Conservation (phyloP, 2,329 filamentous ascomycete species). For the Teratosphaeria nubilosa region DNA sequence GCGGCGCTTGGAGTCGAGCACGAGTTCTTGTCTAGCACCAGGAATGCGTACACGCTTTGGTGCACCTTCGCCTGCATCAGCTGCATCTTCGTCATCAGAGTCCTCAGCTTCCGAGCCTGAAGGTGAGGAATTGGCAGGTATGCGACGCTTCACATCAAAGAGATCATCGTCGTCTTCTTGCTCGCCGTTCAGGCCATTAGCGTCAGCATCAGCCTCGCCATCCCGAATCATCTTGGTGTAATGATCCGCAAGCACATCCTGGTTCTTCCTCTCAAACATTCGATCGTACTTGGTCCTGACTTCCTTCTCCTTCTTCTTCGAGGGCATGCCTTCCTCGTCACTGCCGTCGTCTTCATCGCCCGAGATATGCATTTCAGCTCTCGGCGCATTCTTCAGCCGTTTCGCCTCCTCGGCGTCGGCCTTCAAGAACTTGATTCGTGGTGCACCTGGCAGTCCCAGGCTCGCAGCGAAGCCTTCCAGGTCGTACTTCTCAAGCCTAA, state of each 20-base stretch:
- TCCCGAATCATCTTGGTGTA: conserved; percentile 75
- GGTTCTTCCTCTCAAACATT: conserved; percentile 96
- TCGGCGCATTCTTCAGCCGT: conserved; percentile 73
- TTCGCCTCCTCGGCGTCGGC: conserved; percentile 82
- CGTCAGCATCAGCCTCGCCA: conserved; percentile 36
- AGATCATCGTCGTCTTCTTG: conserved; percentile 53
- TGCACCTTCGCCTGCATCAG: conserved; percentile 36
- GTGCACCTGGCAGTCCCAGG: conserved; percentile 79
- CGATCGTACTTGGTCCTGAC: conserved; percentile 92
- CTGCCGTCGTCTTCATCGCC: conserved; percentile 47
- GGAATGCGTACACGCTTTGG: conserved; percentile 50
- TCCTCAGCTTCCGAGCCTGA: conserved; percentile 36
- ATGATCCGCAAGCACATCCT: conserved; percentile 88
- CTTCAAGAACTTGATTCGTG: conserved; percentile 86
- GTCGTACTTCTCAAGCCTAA: conserved; percentile 72
- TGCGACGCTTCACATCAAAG: conserved; percentile 84
- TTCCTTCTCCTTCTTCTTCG: conserved; percentile 51
- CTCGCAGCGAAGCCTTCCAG: conserved; percentile 78
- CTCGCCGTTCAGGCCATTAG: conserved; percentile 23
- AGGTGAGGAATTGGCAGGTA: conserved; percentile 48
- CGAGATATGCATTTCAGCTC: conserved; percentile 50
- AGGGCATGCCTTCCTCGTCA: conserved; percentile 41
- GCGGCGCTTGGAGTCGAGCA: conserved; percentile 88
- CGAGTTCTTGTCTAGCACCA: conserved; percentile 56
- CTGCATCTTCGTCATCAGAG: conserved; percentile 25